Evolutionary conservation across 495 filamentous ascomycete species (phyloP), one percentile per base, ranked within the genome.

Genomic region (Friedmanniomyces simplex): DNA sequence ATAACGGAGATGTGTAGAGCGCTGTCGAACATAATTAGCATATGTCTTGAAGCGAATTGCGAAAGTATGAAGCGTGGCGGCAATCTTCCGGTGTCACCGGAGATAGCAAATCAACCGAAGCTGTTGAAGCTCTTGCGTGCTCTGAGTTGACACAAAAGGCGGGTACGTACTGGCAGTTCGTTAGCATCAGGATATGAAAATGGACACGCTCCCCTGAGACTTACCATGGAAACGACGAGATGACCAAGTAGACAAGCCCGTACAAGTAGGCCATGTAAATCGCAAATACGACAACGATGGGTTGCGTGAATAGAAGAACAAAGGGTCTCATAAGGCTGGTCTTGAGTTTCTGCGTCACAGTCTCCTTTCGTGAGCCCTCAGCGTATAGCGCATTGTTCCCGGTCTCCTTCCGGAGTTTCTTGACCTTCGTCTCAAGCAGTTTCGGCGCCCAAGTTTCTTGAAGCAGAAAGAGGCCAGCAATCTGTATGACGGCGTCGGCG

Each of bases 391-490:
- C 68, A 0, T 65, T 42, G 66, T 88, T 85, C 14, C 78, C 78
- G 0, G 83, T 87, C 59, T 83, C 79, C 57, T 79, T 77, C 36
- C 77, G 74, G 5, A 89, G 74, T 20, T 65, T 73, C 26, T 70
- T 62, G 1, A 78, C 77, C 54, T 83, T 84, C 39, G 69, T 62
- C 7, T 67, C 65, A 0, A 89, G 78, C 2, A 89, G 73, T 39
- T 76, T 76, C 0, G 85, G 85, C 0, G 74, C 73, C 68, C 88
- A 88, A 2, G 87, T 88, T 70, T 67, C 77, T 79, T 77, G 80
- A 0, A 90, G 75, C 61, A 82, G 79, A 66, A 88, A 79, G 1
- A 89, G 52, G 1, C 84, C 87, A 1, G 73, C 70, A 24, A 77
- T 6, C 65, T 87, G 85, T 55, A 89, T 78, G 7, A 81, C 30